These are phyloP conservation scores for Rhinocladiella similis DNA, from an alignment of 2,329 filamentous ascomycete genomes.

Conservation along the genomic window DNA sequence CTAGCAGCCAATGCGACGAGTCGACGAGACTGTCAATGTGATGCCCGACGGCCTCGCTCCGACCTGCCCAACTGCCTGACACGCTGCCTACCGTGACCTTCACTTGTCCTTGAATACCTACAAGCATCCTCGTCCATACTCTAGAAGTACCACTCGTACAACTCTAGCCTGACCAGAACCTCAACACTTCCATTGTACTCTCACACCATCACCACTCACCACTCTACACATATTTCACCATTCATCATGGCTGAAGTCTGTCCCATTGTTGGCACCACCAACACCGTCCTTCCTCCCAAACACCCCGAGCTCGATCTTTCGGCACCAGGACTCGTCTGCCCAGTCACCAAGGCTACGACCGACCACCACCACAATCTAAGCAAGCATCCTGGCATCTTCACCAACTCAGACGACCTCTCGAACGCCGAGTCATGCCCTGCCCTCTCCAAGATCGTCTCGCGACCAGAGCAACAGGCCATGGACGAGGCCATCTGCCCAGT, in stretches of 20 bases:
- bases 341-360: conserved; percentile 28
- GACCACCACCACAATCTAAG: conserved; percentile 29
- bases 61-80: too few species aligned
- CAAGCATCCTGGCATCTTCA: conserved; percentile 28
- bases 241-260: conserved; percentile 25
- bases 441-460: conserved; percentile 26
- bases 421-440: conserved; percentile 28
- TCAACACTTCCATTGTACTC: not conserved
- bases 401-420: conserved; percentile 9
- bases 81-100: too few species aligned
- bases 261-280: conserved; percentile 30
- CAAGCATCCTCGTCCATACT: not conserved
- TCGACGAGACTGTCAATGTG: too few species aligned
- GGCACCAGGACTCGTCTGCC: conserved; percentile 28
- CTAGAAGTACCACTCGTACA: too few species aligned
- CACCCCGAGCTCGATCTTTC: conserved; percentile 27
- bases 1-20: too few species aligned
- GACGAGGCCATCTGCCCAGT: conserved; percentile 31
- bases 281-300: conserved; percentile 28
- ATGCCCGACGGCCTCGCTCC: too few species aligned
- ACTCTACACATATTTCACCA: not conserved
- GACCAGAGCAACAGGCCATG: conserved; percentile 26
- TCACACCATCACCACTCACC: not conserved
- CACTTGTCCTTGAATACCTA: not conserved
- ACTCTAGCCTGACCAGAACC: too few species aligned